Evolutionary conservation across 2,329 filamentous ascomycete species (phyloP), one percentile per base, ranked within the genome.

Genomic region (Beauveria pseudobassiana): DNA sequence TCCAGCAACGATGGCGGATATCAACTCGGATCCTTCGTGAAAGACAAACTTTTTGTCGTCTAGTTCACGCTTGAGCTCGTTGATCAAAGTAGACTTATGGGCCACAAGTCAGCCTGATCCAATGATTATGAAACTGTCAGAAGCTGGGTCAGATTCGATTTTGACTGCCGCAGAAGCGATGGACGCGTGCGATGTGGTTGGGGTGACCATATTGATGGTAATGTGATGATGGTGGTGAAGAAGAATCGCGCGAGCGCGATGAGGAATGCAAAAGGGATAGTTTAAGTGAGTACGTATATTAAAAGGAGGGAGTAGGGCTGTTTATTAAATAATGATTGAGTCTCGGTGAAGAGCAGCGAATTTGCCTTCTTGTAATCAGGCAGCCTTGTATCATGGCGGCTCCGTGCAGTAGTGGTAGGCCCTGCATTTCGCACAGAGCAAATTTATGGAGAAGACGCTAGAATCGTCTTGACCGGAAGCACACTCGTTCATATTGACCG

Each of bases 21-120:
- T 80, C 20, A 77, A 67, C 5, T 77, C 67, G 1, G 80, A 83
- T 16, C 83, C 82, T 63, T 87, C 83, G 52, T 76, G 80, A 64
- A 82, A 83, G 0, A 45, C 28, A 65, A 81, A 83, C 0, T 68
- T 6, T 2, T 70, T 59, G 14, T 71, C 18, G 2, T 64, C 68
- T 1, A 81, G 69, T 2, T 71, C 20, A 1, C 68, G 5, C 51
- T 73, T 72, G 6, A 86, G 66, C 9, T 77, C 52, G 0, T 73
- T 66, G 16, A 85, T 62, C 7, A 82, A 62, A 45, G 69, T 74
- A 0, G 79, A 76, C 67, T 86, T n/a, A n/a, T n/a, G n/a, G n/a
- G n/a, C n/a, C n/a, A n/a, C n/a, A n/a, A n/a, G n/a, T n/a, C n/a
- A n/a, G n/a, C n/a, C n/a, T n/a, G n/a, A n/a, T n/a, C n/a, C n/a